A percentile compares a stretch with the other conserved stretches of the same genome.
phyloP scores from a whole-genome alignment of 2,329 filamentous ascomycete species.

The Xylariaceae sp. region DNA sequence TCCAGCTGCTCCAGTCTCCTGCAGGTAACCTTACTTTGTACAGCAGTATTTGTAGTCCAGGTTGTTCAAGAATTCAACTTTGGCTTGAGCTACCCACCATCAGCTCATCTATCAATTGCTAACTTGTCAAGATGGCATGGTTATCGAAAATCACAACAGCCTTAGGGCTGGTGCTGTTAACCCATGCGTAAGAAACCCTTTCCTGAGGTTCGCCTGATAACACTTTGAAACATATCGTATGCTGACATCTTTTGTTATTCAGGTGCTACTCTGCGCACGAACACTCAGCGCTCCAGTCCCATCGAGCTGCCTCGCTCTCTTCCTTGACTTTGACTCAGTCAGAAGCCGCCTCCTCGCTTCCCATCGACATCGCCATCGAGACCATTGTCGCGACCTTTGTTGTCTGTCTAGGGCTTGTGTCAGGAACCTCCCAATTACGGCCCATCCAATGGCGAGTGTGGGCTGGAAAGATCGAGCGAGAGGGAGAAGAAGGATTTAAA shows the following conservation, averaged over 20 bases:
- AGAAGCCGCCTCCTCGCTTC: conserved; percentile 49
- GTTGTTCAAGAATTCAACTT: neutral
- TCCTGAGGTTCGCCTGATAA: neutral
- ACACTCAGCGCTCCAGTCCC: conserved; percentile 68
- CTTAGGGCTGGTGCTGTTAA: conserved; percentile 71
- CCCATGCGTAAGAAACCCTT: conserved; percentile 68
- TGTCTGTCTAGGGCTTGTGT: conserved; percentile 78
- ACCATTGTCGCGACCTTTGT: conserved; percentile 73
- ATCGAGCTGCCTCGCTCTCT: conserved; percentile 42
- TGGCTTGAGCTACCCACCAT: neutral
- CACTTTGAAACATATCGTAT: neutral
- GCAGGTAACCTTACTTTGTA: no score
- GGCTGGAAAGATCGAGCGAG: conserved; percentile 77
- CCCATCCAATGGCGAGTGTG: conserved; percentile 80
- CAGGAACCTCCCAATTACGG: conserved; percentile 69
- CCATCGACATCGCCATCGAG: conserved; percentile 83
- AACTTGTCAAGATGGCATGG: conserved; percentile 64
- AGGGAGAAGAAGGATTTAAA: conserved; percentile 58
- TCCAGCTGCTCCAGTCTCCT: no score
- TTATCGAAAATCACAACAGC: conserved; percentile 65
- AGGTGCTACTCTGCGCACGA: conserved; percentile 97
- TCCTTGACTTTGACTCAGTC: conserved; percentile 39
- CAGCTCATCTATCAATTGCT: neutral
- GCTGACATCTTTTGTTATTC: conserved; percentile 17
- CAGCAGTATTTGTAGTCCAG: no score